A percentile compares a stretch with the other conserved stretches of the same genome.
phyloP scores from a whole-genome alignment of 805 yeast genomes.

The Trichomonascus vanleenenianus region DNA sequence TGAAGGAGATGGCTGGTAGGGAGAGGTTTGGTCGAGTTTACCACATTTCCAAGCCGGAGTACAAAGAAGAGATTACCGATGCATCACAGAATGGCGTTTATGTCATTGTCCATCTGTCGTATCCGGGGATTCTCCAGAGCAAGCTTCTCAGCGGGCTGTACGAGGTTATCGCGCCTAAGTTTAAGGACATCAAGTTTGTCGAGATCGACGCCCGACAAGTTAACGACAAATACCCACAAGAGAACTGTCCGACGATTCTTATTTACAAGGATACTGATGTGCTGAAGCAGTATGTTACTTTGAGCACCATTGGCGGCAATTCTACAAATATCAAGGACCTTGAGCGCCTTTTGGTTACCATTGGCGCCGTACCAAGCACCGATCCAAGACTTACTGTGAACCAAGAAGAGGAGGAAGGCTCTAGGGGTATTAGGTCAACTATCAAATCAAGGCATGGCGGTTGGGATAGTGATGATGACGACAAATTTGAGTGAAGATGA shows the following conservation, averaged over 20 bases:
- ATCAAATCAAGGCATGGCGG: neutral
- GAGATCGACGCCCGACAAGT: constrained; percentile 90
- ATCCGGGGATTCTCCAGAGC: constrained; percentile 57
- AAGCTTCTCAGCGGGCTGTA: constrained; percentile 59
- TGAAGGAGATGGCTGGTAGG: constrained; percentile 48
- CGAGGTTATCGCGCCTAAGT: constrained; percentile 51
- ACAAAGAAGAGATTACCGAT: constrained; percentile 74
- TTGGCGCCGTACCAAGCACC: constrained; percentile 54
- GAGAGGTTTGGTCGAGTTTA: constrained; percentile 66
- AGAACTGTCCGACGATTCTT: constrained; percentile 84
- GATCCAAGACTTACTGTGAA: constrained; percentile 59
- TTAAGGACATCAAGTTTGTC: constrained; percentile 78
- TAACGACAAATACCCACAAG: constrained; percentile 84
- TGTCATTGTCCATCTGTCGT: constrained; percentile 73
- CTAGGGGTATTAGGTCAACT: neutral
- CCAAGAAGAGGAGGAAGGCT: constrained; percentile 33
- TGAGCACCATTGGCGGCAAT: constrained; percentile 78
- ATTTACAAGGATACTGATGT: constrained; percentile 76
- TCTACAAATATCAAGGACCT: constrained; percentile 61
- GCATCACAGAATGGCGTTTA: constrained; percentile 52
- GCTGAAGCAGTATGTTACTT: constrained; percentile 70
- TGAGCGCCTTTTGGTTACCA: constrained; percentile 60
- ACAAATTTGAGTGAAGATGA: no score
- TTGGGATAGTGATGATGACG: constrained; percentile 1
- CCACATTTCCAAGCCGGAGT: constrained; percentile 82